phyloP scores from a whole-genome alignment of 495 filamentous ascomycete genomes.

The Penicillium bovifimosum region DNA sequence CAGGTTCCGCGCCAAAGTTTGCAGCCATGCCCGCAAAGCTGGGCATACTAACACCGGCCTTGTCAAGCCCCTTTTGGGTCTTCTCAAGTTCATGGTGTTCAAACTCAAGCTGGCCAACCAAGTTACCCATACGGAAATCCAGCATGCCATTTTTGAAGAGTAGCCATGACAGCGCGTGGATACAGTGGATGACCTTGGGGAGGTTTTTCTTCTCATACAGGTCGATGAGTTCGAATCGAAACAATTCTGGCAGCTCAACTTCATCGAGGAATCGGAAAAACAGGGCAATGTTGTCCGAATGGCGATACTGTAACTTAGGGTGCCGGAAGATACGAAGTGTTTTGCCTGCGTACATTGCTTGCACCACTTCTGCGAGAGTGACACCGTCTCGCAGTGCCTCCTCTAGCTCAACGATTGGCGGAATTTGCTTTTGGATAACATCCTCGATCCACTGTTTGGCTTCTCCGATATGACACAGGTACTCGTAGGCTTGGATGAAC shows the following conservation, averaged over 20 bases:
- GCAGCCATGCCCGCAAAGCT: constrained; percentile 96
- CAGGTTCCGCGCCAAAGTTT: constrained; percentile 81
- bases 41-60: constrained; percentile 89
- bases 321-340: constrained; percentile 78
- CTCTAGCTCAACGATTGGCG: constrained; percentile 93
- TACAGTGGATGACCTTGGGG: constrained; percentile 97
- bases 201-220: constrained; percentile 99
- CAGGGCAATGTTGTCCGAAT: constrained; percentile 92
- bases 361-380: constrained; percentile 92
- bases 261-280: constrained; percentile 93
- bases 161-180: constrained; percentile 94
- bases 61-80: constrained; percentile 94
- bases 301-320: constrained; percentile 81
- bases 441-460: constrained; percentile 99
- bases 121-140: constrained; percentile 94
- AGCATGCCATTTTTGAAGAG: constrained; percentile 91
- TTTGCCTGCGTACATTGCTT: constrained; percentile 73
- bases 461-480: constrained; percentile 98
- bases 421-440: constrained; percentile 80
- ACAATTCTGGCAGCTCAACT: constrained; percentile 94
- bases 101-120: constrained; percentile 95
- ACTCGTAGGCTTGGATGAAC: constrained; percentile 96
- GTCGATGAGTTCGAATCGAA: constrained; percentile 96
- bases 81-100: constrained; percentile 96
- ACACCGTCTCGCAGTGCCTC: constrained; percentile 91